Evolutionary conservation across 2,329 filamentous ascomycete genomes (phyloP).

Genomic region (Penicillium sp.): DNA sequence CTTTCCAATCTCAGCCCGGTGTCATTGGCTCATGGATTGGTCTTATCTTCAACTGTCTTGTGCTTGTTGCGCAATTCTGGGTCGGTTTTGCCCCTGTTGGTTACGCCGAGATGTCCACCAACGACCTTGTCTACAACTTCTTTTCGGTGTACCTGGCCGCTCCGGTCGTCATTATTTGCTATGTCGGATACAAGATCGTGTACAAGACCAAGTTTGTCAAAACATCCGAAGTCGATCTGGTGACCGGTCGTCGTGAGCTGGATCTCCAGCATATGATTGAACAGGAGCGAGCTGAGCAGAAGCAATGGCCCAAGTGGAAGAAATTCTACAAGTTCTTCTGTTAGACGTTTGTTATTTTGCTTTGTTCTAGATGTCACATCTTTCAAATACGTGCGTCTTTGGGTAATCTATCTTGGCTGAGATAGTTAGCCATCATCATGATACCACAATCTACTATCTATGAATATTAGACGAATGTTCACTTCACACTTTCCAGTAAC

Average conservation of each 20-base stretch:
- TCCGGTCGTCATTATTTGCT: slow-evolving; percentile 58
- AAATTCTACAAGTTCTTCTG: slow-evolving; percentile 70
- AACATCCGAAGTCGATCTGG: slow-evolving; percentile 74
- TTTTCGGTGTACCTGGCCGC: slow-evolving; percentile 61
- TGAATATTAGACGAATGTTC: background rate
- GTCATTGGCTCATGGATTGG: slow-evolving; percentile 77
- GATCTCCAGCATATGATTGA: slow-evolving; percentile 74
- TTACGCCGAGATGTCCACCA: slow-evolving; percentile 46
- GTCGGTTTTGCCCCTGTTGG: slow-evolving; percentile 72
- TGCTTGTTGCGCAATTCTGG: slow-evolving; percentile 85
- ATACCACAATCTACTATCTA: slow-evolving; percentile 4
- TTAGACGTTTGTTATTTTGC: slow-evolving; percentile 36
- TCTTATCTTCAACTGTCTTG: slow-evolving; percentile 67
- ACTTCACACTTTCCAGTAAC: background rate
- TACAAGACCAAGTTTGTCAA: slow-evolving; percentile 66
- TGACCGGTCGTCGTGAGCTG: slow-evolving; percentile 79
- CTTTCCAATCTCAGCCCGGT: slow-evolving; percentile 76
- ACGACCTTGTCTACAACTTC: slow-evolving; percentile 59
- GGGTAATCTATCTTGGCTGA: too few relatives aligned
- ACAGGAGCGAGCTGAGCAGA: slow-evolving; percentile 73
- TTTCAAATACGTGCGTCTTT: background rate
- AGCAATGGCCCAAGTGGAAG: slow-evolving; percentile 72
- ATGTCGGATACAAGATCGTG: slow-evolving; percentile 70
- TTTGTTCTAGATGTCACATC: background rate
- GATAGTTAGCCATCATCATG: background rate